These are phyloP conservation scores for Xerocomus cyaneibrunnescens DNA, from an alignment of 1,284 basidiomycete genomes.

Conservation along the genomic window DNA sequence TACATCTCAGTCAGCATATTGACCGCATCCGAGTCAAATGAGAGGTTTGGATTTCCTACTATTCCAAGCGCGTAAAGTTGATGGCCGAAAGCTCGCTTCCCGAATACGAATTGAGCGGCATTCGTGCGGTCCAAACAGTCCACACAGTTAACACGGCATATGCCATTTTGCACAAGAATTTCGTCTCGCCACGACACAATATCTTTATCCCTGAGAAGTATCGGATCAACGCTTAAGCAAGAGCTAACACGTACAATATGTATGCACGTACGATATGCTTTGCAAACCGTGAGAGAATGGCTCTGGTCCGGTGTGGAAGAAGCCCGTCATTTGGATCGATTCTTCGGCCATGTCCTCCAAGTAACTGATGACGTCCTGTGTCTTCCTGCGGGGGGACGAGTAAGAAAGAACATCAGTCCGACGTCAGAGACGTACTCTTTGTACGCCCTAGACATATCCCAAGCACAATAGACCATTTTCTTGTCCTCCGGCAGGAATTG, in stretches of 20 bases:
- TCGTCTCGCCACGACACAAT: constrained; percentile 51
- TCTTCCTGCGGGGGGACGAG: constrained; percentile 59
- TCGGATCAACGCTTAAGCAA: not conserved
- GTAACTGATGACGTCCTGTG: constrained; percentile 94
- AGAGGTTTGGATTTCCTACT: constrained; percentile 79
- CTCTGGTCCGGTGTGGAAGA: constrained; percentile 90
- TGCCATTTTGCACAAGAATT: constrained; percentile 87
- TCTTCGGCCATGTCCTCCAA: constrained; percentile 96
- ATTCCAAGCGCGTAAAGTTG: constrained; percentile 95
- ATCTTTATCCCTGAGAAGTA: constrained; percentile 17
- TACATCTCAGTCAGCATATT: constrained; percentile 99
- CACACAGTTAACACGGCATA: constrained; percentile 90
- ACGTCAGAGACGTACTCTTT: constrained; percentile 63
- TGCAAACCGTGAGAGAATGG: constrained; percentile 68
- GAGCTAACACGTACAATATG: not conserved
- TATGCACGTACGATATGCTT: constrained; percentile 41
- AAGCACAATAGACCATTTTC: constrained; percentile 90
- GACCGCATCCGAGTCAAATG: constrained; percentile 94
- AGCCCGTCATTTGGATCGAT: constrained; percentile 86
- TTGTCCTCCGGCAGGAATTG: constrained; percentile 89
- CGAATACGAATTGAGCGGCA: constrained; percentile 97
- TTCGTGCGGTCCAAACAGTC: constrained; percentile 98
- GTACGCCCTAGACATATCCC: constrained; percentile 95
- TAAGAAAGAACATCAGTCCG: not conserved
- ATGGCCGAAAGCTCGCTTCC: constrained; percentile 92